Percentiles rank a stretch among this genome's conserved stretches.
Conservation (phyloP, 352 stramenopile species). For the Globisporangium nunn region DNA sequence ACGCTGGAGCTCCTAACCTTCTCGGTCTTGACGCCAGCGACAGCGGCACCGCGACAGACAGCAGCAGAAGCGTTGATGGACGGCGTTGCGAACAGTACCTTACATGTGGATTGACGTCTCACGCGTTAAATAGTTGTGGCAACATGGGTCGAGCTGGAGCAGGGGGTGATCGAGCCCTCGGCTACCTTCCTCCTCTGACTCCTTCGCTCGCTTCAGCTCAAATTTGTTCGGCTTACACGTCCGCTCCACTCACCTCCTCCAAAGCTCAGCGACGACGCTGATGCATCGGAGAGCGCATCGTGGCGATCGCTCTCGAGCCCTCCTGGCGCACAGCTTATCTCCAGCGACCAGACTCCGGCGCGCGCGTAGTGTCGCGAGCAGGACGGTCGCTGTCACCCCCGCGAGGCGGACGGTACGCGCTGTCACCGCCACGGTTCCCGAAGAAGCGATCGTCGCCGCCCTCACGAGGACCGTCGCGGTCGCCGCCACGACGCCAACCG, state of each 20-base stretch:
- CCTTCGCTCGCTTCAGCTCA: neutral
- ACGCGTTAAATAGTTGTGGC: neutral
- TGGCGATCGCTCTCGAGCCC: neutral
- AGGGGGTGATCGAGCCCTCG: neutral
- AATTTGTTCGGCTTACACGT: neutral
- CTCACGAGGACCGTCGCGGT: conserved; percentile 21
- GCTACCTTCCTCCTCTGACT: neutral
- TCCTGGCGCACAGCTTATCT: conserved; percentile 25
- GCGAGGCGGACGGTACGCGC: conserved; percentile 47
- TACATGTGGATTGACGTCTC: neutral
- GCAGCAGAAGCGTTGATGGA: neutral
- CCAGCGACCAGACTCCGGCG: conserved; percentile 60
- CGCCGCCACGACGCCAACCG: conserved; percentile 20
- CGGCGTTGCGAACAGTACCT: too few relatives aligned
- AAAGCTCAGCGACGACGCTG: neutral
- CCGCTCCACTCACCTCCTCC: neutral
- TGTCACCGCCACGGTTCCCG: conserved; percentile 30
- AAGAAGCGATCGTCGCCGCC: conserved; percentile 47
- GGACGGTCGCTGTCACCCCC: conserved; percentile 16
- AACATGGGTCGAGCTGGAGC: neutral
- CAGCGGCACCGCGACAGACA: neutral
- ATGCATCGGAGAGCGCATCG: neutral
- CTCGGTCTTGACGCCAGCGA: too few relatives aligned
- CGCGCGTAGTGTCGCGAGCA: conserved; percentile 29
- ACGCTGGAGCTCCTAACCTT: conserved; percentile 6